phyloP scores from a whole-genome alignment of 352 stramenopile genomes.

The Pilasporangium apinafurcum region DNA sequence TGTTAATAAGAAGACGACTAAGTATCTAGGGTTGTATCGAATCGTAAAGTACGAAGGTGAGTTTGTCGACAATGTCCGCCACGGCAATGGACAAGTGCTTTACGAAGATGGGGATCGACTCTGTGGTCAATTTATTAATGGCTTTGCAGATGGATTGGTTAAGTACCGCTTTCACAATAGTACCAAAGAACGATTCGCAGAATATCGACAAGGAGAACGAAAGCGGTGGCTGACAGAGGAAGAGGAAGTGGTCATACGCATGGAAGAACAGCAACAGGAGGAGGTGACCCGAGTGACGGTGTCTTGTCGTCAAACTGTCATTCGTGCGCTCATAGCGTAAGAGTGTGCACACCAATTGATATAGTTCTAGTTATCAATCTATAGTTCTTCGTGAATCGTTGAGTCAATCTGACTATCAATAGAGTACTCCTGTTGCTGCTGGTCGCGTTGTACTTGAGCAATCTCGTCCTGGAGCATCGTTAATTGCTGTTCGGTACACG shows the following conservation, averaged over 20 bases:
- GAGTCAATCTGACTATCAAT: no score
- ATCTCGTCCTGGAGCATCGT: constrained; percentile 4
- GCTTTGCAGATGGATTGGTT: constrained; percentile 37
- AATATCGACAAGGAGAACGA: constrained; percentile 30
- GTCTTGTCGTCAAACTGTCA: background rate
- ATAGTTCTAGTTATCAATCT: no score
- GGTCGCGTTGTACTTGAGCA: background rate
- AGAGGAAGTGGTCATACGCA: constrained; percentile 23
- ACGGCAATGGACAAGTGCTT: constrained; percentile 37
- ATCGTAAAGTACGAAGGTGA: constrained; percentile 48
- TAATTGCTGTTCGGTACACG: constrained; percentile 25
- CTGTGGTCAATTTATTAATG: constrained; percentile 29
- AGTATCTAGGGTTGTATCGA: constrained; percentile 31
- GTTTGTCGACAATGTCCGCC: constrained; percentile 35
- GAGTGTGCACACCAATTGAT: no score
- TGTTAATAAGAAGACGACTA: background rate
- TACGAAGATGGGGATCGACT: constrained; percentile 58
- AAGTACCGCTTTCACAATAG: constrained; percentile 29
- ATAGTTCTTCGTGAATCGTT: constrained; percentile 6
- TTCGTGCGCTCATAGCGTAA: constrained; percentile 7
- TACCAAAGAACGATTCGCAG: constrained; percentile 21
- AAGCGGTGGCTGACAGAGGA: constrained; percentile 39
- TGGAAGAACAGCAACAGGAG: constrained; percentile 1
- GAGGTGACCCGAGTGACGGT: constrained; percentile 4
- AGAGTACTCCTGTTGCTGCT: background rate